Base-by-base conservation (phyloP, 257 asterid genomes). In the Gardenia jasminoides region DNA sequence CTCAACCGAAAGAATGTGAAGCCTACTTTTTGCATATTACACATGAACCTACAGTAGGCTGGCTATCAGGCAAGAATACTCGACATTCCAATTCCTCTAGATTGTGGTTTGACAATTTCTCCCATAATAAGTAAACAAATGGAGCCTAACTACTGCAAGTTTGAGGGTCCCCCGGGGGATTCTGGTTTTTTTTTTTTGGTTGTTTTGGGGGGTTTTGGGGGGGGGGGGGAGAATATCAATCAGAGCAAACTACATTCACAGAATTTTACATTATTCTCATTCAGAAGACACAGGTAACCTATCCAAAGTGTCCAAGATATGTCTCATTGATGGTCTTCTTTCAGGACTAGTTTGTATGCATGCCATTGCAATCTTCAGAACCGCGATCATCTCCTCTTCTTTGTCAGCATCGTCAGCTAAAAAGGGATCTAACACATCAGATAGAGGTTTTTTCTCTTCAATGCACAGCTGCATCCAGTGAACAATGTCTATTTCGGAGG, bases 381-480 rank as follows among this genome's bases (percentile, higher is more conserved):
- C 94, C 0, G 88, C 88, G 4, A 96, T 89, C 86, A 93, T 92
- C 82, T 93, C 99, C 77, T 96, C 97, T 79, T 96, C 98, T 59
- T 81, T 90, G 46, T 90, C 97, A 7, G 88, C 88, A 54, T 96
- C 97, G 68, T 80, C 76, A 26, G 86, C 89, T 26, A 96, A 77
- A 77, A 82, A 78, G 0, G 91, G 93, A 78, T 96, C 99, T 67
- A 96, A 67, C 0, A 96, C 96, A 12, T 93, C 97, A 0, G 87
- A 88, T 5, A 96, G 93, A 7, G 98, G 97, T 70, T 88, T 92
- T 82, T 92, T 93, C 83, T 96, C 99, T 67, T 93, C 99, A 24
- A 96, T 91, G 83, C 97, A 93, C 0, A 88, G 77, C 78, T 91
- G 97, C 89, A 96, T 90, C 99, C 99, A 96, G 16, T 79, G 87